phyloP scores from a whole-genome alignment of 2,329 filamentous ascomycete species.

The Metarhizium humberi region DNA sequence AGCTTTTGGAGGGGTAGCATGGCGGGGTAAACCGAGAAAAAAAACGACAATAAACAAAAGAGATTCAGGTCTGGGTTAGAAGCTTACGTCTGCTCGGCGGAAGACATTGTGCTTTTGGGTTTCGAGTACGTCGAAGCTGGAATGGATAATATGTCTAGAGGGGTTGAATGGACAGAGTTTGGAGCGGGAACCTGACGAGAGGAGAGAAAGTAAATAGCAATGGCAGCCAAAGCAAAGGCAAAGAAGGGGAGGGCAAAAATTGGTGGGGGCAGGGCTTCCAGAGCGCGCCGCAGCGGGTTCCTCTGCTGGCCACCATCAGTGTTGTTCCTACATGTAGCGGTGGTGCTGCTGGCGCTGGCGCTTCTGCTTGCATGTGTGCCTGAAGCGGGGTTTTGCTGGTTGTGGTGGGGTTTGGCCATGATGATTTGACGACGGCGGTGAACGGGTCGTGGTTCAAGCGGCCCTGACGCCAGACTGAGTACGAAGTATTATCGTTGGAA shows the following conservation, averaged over 20 bases:
- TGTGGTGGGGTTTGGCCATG: slow-evolving; percentile 7
- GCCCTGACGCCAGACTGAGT: no score
- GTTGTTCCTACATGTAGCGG: background rate
- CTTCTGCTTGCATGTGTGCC: background rate
- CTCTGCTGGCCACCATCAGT: background rate
- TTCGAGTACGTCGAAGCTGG: slow-evolving; percentile 10
- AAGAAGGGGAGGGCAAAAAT: slow-evolving; percentile 30
- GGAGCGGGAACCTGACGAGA: slow-evolving; percentile 9
- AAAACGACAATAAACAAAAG: background rate
- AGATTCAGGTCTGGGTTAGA: slow-evolving; percentile 10
- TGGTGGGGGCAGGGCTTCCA: slow-evolving; percentile 34
- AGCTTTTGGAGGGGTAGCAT: slow-evolving; percentile 15
- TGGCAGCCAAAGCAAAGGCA: slow-evolving; percentile 25
- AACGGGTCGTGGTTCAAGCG: background rate
- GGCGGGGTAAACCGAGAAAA: slow-evolving; percentile 20
- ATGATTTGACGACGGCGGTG: background rate
- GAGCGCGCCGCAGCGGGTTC: slow-evolving; percentile 19
- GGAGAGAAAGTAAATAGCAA: slow-evolving; percentile 18
- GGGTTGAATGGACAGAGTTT: slow-evolving; percentile 19
- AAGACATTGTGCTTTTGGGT: slow-evolving; percentile 51
- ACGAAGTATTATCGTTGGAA: no score
- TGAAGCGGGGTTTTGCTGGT: slow-evolving; percentile 6
- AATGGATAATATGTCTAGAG: slow-evolving; percentile 17
- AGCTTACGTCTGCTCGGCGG: slow-evolving; percentile 75
- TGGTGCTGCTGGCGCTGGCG: background rate